Percentiles rank a stretch among this genome's conserved stretches.
Conservation (phyloP, 768 basidiomycete species). For the Cystobasidiopsis lactophilus region DNA sequence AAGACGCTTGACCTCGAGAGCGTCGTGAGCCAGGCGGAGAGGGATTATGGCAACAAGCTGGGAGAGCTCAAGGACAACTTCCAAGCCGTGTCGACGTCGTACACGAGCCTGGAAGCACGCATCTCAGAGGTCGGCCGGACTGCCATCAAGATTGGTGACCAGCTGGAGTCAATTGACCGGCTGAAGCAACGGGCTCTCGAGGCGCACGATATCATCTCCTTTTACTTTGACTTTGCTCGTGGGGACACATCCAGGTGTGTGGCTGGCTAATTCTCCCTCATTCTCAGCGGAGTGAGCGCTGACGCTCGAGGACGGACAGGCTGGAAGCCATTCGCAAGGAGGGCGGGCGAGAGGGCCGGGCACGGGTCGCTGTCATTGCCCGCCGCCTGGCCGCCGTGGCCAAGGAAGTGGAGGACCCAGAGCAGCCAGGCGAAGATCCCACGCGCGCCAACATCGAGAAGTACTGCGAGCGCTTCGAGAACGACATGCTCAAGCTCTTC, state of each 20-base stretch:
- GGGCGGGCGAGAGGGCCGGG: slow-evolving; percentile 58
- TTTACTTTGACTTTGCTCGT: slow-evolving; percentile 74
- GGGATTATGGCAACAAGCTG: slow-evolving; percentile 87
- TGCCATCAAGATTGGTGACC: slow-evolving; percentile 90
- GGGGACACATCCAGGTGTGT: slow-evolving; percentile 39
- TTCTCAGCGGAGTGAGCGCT: too few species aligned
- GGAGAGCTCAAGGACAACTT: slow-evolving; percentile 79
- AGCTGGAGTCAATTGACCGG: slow-evolving; percentile 80
- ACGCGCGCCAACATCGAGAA: slow-evolving; percentile 80
- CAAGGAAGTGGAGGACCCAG: slow-evolving; percentile 67
- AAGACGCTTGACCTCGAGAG: slow-evolving; percentile 84
- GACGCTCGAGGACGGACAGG: slow-evolving; percentile 20
- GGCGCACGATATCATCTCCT: slow-evolving; percentile 77
- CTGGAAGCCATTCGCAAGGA: slow-evolving; percentile 63
- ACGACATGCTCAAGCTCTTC: slow-evolving; percentile 89
- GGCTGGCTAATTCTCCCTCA: slow-evolving; percentile 14
- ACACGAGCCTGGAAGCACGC: slow-evolving; percentile 59
- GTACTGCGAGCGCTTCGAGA: slow-evolving; percentile 97
- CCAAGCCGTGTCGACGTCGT: slow-evolving; percentile 70
- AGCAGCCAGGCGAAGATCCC: slow-evolving; percentile 45
- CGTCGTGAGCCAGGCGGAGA: slow-evolving; percentile 62
- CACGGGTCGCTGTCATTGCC: slow-evolving; percentile 66
- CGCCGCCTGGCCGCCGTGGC: slow-evolving; percentile 67
- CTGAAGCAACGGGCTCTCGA: slow-evolving; percentile 82
- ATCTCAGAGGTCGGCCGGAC: slow-evolving; percentile 86